Conservation (phyloP, 208 protist species). For the Trypanosoma cruzi region DNA sequence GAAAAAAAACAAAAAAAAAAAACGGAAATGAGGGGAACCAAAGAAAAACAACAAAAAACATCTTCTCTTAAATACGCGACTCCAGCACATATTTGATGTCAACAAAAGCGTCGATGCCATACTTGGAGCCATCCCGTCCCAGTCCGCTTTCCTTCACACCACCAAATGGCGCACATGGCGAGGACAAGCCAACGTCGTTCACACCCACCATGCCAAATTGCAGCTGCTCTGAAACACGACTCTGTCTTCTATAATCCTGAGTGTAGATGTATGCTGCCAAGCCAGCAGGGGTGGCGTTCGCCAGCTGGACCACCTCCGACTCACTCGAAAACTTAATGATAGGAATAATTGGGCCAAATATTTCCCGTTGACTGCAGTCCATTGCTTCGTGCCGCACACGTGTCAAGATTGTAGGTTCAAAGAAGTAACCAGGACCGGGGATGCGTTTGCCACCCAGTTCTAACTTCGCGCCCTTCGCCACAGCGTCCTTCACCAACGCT, state of each 20-base stretch:
- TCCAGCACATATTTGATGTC: slow-evolving; percentile 85
- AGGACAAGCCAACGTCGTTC: slow-evolving; percentile 71
- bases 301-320: slow-evolving; percentile 66
- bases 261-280: slow-evolving; percentile 86
- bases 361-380: slow-evolving; percentile 77
- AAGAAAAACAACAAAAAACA: background rate
- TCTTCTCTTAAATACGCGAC: slow-evolving; percentile 46
- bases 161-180: slow-evolving; percentile 81
- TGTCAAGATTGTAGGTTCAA: slow-evolving; percentile 83
- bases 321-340: slow-evolving; percentile 74
- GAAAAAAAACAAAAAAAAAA: background rate
- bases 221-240: slow-evolving; percentile 56
- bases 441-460: slow-evolving; percentile 58
- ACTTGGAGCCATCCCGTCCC: slow-evolving; percentile 88
- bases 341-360: slow-evolving; percentile 92
- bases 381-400: slow-evolving; percentile 56
- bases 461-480: slow-evolving; percentile 67
- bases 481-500: slow-evolving; percentile 57
- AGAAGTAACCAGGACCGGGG: slow-evolving; percentile 66
- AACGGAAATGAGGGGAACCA: background rate
- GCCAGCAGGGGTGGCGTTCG: slow-evolving; percentile 79
- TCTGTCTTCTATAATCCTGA: slow-evolving; percentile 67
- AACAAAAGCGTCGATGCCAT: slow-evolving; percentile 87
- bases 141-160: slow-evolving; percentile 92
- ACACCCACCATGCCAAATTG: slow-evolving; percentile 88